phyloP scores from a whole-genome alignment of 2,329 filamentous ascomycete genomes.

The Claviceps quebecensis region DNA sequence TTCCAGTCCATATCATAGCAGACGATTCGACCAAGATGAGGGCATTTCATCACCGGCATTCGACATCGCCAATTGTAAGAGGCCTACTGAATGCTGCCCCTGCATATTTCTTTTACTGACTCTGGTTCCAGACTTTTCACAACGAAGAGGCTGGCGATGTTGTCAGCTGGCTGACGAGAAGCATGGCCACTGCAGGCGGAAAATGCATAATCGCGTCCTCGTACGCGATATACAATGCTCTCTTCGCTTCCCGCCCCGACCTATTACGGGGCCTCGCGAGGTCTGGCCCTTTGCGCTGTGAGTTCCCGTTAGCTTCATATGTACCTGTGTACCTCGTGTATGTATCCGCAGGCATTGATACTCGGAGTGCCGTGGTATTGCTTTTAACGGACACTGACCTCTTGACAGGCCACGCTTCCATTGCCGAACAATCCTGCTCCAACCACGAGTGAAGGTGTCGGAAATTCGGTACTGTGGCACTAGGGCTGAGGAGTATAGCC shows the following conservation, averaged over 20 bases:
- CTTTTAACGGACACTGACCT: background rate
- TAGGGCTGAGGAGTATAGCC: too few species aligned
- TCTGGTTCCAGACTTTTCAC: slow-evolving; percentile 43
- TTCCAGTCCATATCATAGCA: slow-evolving; percentile 40
- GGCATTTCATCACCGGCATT: slow-evolving; percentile 43
- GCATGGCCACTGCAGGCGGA: slow-evolving; percentile 45
- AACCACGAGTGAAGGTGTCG: slow-evolving; percentile 27
- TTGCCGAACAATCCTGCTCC: slow-evolving; percentile 40
- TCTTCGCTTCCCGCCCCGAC: slow-evolving; percentile 49
- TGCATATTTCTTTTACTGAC: background rate
- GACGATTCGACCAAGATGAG: slow-evolving; percentile 35
- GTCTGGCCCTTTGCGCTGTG: slow-evolving; percentile 49
- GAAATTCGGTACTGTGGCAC: too few species aligned
- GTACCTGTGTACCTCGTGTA: background rate
- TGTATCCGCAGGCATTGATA: background rate
- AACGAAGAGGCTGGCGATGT: slow-evolving; percentile 56
- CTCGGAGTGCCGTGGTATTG: background rate
- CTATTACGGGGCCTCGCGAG: slow-evolving; percentile 48
- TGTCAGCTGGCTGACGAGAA: slow-evolving; percentile 49
- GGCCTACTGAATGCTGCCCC: background rate
- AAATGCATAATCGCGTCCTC: slow-evolving; percentile 53
- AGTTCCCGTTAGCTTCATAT: slow-evolving; percentile 13
- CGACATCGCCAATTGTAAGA: slow-evolving; percentile 40
- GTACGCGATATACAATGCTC: slow-evolving; percentile 53
- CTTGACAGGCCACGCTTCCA: slow-evolving; percentile 37